These are phyloP conservation scores for Priceomyces carsonii DNA, from an alignment of 805 yeast species.

Conservation along the genomic window DNA sequence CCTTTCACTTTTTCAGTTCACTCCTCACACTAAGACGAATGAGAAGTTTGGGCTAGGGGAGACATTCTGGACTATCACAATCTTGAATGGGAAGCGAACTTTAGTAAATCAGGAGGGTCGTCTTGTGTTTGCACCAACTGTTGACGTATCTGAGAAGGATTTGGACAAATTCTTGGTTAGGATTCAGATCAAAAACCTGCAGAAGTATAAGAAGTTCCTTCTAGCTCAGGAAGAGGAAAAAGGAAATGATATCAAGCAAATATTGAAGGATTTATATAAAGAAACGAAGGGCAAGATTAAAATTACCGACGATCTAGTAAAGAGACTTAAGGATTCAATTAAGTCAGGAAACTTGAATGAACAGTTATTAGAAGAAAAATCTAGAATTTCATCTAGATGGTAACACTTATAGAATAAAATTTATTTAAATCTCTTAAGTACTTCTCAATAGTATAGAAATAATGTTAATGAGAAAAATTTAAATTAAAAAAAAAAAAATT, in stretches of 20 bases:
- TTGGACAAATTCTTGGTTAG: constrained; percentile 3
- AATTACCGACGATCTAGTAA: constrained; percentile 9
- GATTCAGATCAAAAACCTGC: constrained; percentile 7
- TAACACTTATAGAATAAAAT: constrained; percentile 3
- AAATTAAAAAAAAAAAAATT: background rate
- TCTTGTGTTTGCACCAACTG: background rate
- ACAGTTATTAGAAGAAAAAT: constrained; percentile 12
- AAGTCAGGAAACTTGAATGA: constrained; percentile 11
- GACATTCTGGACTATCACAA: constrained; percentile 2
- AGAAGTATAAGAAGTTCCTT: constrained; percentile 1
- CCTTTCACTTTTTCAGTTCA: constrained; percentile 3
- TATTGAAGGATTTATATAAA: constrained; percentile 9
- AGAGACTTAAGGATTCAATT: constrained; percentile 9
- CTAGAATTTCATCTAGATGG: constrained; percentile 8
- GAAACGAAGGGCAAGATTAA: constrained; percentile 12
- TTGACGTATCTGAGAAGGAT: background rate
- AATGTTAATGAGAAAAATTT: background rate
- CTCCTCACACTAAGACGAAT: background rate
- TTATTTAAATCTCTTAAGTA: background rate
- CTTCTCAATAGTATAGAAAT: background rate
- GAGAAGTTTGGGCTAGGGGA: constrained; percentile 1
- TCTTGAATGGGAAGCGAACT: background rate
- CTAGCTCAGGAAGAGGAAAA: constrained; percentile 3
- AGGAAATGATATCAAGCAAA: constrained; percentile 5
- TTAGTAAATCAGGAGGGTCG: background rate